Evolutionary conservation across 2,329 filamentous ascomycete genomes (phyloP).

Genomic region (Diaporthe citriasiana): DNA sequence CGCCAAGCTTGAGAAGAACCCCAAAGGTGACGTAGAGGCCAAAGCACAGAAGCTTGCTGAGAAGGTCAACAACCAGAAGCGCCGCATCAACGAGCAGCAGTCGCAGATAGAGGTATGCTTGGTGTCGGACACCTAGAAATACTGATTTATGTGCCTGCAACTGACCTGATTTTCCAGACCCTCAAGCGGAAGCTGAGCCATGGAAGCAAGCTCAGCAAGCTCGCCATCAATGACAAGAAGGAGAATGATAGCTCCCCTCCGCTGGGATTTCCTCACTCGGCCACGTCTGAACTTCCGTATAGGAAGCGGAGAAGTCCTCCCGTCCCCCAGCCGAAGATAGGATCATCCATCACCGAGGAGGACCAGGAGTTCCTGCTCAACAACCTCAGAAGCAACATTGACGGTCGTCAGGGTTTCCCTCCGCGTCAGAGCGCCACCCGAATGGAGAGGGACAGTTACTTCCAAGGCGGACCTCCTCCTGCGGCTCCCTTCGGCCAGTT

Average conservation of each 20-base stretch:
- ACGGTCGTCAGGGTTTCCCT: neutral
- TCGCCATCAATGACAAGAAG: neutral
- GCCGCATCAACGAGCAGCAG: slow-evolving; percentile 42
- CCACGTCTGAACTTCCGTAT: slow-evolving; percentile 33
- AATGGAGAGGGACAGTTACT: slow-evolving; percentile 26
- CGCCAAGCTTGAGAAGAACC: slow-evolving; percentile 29
- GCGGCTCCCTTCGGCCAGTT: slow-evolving; percentile 18
- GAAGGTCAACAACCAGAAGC: slow-evolving; percentile 43
- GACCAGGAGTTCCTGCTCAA: slow-evolving; percentile 40
- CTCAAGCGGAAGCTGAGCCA: slow-evolving; percentile 37
- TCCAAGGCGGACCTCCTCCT: slow-evolving; percentile 6
- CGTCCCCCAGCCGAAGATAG: slow-evolving; percentile 21
- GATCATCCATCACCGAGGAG: slow-evolving; percentile 30
- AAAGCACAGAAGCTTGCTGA: slow-evolving; percentile 34
- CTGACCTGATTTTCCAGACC: slow-evolving; percentile 25
- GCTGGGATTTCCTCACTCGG: slow-evolving; percentile 29
- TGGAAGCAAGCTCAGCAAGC: slow-evolving; percentile 29
- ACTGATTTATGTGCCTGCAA: no score
- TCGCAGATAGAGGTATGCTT: slow-evolving; percentile 41
- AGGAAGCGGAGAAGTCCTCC: neutral
- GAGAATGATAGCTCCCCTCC: slow-evolving; percentile 23
- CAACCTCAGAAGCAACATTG: slow-evolving; percentile 36
- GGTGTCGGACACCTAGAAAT: no score
- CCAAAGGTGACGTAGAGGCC: slow-evolving; percentile 34
- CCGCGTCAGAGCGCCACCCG: neutral